These are phyloP conservation scores for Diutina sp. DNA, from an alignment of 1,139 yeast genomes.

Conservation along the genomic window DNA sequence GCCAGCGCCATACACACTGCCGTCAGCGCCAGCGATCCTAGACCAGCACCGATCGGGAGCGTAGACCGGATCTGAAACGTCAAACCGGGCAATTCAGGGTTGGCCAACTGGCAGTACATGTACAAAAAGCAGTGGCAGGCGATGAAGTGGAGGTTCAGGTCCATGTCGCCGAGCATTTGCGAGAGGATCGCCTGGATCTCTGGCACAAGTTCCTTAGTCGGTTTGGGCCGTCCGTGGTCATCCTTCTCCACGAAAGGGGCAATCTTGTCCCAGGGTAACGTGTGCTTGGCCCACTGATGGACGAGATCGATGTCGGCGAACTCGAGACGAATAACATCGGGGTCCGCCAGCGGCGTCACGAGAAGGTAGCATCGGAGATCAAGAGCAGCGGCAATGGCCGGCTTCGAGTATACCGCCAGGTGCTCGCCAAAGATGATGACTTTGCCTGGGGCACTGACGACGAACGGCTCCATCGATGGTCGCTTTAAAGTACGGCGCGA, in stretches of 20 bases:
- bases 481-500: background rate
- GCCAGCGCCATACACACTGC: constrained; percentile 80
- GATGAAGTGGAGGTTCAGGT: constrained; percentile 52
- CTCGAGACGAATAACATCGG: constrained; percentile 40
- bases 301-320: constrained; percentile 73
- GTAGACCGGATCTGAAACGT: constrained; percentile 66
- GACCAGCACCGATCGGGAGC: constrained; percentile 92
- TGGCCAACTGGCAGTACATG: constrained; percentile 50
- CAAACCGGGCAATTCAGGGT: constrained; percentile 31
- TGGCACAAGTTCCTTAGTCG: constrained; percentile 46
- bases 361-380: constrained; percentile 70
- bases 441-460: constrained; percentile 93
- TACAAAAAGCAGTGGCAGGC: constrained; percentile 83
- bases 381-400: constrained; percentile 86
- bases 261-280: constrained; percentile 49
- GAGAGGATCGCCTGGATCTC: constrained; percentile 40
- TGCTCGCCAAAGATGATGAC: constrained; percentile 95
- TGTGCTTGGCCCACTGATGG: constrained; percentile 45
- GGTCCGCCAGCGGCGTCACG: constrained; percentile 32
- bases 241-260: constrained; percentile 10
- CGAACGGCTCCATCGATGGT: constrained; percentile 27
- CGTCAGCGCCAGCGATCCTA: constrained; percentile 89
- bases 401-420: constrained; percentile 86
- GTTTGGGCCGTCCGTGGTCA: constrained; percentile 21
- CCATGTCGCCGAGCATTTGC: constrained; percentile 29